These are phyloP conservation scores for Podospora sp. DNA, from an alignment of 495 filamentous ascomycete species.

Conservation along the genomic window DNA sequence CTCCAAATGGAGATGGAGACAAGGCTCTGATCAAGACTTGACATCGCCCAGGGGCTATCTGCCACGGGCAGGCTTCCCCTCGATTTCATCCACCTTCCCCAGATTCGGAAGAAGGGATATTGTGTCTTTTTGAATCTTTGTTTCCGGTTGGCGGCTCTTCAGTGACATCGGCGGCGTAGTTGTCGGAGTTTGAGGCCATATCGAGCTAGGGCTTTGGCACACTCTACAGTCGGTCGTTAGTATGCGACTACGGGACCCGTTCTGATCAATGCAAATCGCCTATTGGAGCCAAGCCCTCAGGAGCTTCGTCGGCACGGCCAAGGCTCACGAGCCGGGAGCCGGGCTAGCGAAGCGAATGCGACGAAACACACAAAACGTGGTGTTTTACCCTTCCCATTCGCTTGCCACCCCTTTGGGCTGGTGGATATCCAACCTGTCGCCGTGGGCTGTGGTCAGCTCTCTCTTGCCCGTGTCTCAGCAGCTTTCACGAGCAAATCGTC, in stretches of 20 bases:
- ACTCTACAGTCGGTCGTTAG: background rate
- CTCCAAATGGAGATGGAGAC: background rate
- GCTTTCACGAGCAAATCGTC: background rate
- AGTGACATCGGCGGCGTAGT: background rate
- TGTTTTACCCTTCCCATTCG: slow-evolving; percentile 3
- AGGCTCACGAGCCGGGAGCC: background rate
- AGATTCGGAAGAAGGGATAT: slow-evolving; percentile 7
- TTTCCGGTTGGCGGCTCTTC: too few relatives aligned
- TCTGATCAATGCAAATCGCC: too few relatives aligned
- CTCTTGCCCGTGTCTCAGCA: background rate
- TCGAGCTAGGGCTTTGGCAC: background rate
- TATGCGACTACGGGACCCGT: background rate
- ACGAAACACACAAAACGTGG: background rate
- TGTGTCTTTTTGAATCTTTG: slow-evolving; percentile 8
- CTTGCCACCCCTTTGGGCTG: background rate
- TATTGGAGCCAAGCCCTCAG: slow-evolving; percentile 1
- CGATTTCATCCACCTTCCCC: slow-evolving; percentile 7
- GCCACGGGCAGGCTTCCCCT: background rate
- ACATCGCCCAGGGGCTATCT: background rate
- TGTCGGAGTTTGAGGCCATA: background rate
- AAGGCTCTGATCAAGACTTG: background rate
- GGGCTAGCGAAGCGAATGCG: slow-evolving; percentile 2
- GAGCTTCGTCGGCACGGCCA: background rate
- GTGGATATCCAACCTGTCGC: background rate
- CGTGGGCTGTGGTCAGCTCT: background rate